Evolutionary conservation across 1,139 yeast genomes (phyloP).

Genomic region (Hyphopichia buzzinii): DNA sequence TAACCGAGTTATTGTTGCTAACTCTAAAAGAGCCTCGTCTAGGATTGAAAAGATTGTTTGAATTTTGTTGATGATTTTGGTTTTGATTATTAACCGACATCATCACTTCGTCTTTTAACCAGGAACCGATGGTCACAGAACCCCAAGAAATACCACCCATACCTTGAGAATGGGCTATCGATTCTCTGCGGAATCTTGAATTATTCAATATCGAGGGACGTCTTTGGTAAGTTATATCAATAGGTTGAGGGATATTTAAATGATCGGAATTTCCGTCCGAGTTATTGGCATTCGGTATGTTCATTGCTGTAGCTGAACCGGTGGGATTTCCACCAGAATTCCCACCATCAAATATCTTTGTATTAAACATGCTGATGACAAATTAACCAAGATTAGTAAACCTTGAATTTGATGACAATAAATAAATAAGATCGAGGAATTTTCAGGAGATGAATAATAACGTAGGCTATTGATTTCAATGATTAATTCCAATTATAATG

Average conservation of each 20-base stretch:
- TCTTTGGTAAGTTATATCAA: conserved; percentile 47
- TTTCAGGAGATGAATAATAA: no score
- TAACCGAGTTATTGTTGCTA: conserved; percentile 11
- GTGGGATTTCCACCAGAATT: not conserved
- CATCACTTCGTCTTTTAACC: conserved; percentile 92
- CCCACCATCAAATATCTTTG: conserved; percentile 28
- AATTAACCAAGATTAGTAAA: no score
- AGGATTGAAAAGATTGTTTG: conserved; percentile 38
- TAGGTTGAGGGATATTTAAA: conserved; percentile 40
- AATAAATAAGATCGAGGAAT: no score
- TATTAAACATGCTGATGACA: conserved; percentile 25
- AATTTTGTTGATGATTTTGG: conserved; percentile 16
- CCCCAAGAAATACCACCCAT: conserved; percentile 99
- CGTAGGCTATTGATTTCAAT: no score
- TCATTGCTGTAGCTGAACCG: conserved; percentile 10
- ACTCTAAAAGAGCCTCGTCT: conserved; percentile 44
- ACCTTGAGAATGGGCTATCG: conserved; percentile 94
- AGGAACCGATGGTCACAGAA: conserved; percentile 87
- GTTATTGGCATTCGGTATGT: conserved; percentile 13
- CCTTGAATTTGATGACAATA: no score
- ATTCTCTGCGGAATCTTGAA: conserved; percentile 65
- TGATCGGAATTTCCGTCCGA: conserved; percentile 7
- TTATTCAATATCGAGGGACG: conserved; percentile 40
- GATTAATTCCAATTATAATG: no score
- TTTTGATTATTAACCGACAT: conserved; percentile 32